Percentiles rank a stretch among this genome's conserved stretches.
Evolutionary conservation across 768 basidiomycete species (phyloP).

Genomic region (Pilatotrama ljubarskyi): DNA sequence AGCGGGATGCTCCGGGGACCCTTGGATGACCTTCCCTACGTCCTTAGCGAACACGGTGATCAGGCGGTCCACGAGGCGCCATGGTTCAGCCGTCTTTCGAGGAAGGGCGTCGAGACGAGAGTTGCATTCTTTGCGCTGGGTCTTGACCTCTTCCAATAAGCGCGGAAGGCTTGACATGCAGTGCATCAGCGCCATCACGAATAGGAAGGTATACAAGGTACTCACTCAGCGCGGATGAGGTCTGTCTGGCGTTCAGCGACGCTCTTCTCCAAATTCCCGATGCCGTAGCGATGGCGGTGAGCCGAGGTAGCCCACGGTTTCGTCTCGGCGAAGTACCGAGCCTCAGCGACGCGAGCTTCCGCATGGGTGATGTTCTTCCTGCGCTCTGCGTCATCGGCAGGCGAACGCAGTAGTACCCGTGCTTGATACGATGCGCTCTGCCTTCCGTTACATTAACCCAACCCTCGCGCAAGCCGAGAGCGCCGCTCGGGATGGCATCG

Average conservation of each 20-base stretch:
- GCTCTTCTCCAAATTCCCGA: constrained; percentile 48
- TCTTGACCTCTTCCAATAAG: no score
- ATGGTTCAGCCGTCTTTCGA: constrained; percentile 15
- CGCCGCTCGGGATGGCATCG: constrained; percentile 51
- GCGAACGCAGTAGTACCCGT: constrained; percentile 61
- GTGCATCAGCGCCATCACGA: no score
- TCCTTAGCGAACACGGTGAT: constrained; percentile 7
- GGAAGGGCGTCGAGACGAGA: not conserved
- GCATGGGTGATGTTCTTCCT: constrained; percentile 35
- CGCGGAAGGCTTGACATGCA: no score
- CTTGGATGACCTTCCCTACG: constrained; percentile 7
- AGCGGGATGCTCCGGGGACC: constrained; percentile 27
- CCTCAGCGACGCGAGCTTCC: constrained; percentile 40
- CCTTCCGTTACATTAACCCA: constrained; percentile 61
- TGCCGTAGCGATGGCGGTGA: constrained; percentile 55
- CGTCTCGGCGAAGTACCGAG: constrained; percentile 46
- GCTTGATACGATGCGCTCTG: constrained; percentile 43
- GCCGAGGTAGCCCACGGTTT: constrained; percentile 54
- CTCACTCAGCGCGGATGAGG: constrained; percentile 2
- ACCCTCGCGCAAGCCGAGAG: constrained; percentile 38
- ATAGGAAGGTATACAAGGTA: not conserved
- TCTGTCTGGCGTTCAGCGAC: constrained; percentile 51
- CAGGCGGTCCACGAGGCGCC: constrained; percentile 10
- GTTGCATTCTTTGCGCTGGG: not conserved
- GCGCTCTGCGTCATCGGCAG: constrained; percentile 62